Evolutionary conservation across 495 filamentous ascomycete species (phyloP).

Genomic region (Glonium stellatum): DNA sequence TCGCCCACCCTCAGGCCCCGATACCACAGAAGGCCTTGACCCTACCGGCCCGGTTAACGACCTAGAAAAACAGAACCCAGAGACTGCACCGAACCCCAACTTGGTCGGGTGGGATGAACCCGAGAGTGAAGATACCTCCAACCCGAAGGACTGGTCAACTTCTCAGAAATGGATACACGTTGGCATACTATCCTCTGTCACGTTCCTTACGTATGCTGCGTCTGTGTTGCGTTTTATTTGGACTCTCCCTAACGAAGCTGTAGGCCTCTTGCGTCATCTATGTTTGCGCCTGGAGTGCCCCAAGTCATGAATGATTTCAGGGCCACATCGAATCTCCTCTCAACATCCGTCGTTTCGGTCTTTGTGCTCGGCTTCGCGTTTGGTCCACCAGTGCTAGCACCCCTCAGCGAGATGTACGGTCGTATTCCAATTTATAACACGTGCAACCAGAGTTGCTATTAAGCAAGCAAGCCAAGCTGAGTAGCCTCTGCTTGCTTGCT

Average conservation of each 20-base stretch:
- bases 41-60: no score
- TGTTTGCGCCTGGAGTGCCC: slow-evolving; percentile 39
- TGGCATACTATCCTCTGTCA: slow-evolving; percentile 34
- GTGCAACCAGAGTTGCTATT: no score
- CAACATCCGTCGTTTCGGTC: slow-evolving; percentile 37
- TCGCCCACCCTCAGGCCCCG: no score
- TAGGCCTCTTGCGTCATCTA: slow-evolving; percentile 35
- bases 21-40: no score
- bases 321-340: slow-evolving; percentile 22
- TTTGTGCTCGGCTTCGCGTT: slow-evolving; percentile 52
- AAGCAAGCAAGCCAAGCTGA: no score
- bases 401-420: slow-evolving; percentile 59
- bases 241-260: neutral
- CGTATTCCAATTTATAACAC: slow-evolving; percentile 46
- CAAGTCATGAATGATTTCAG: slow-evolving; percentile 33
- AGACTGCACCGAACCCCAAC: slow-evolving; percentile 23
- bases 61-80: no score
- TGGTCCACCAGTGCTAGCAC: slow-evolving; percentile 54
- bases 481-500: no score
- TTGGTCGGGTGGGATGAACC: slow-evolving; percentile 34
- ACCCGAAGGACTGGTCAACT: slow-evolving; percentile 42
- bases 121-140: slow-evolving; percentile 36
- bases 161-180: slow-evolving; percentile 43
- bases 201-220: slow-evolving; percentile 31
- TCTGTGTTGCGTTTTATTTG: slow-evolving; percentile 22